Evolutionary conservation across 805 yeast species (phyloP).

Genomic region (Barnettozyma sp.): DNA sequence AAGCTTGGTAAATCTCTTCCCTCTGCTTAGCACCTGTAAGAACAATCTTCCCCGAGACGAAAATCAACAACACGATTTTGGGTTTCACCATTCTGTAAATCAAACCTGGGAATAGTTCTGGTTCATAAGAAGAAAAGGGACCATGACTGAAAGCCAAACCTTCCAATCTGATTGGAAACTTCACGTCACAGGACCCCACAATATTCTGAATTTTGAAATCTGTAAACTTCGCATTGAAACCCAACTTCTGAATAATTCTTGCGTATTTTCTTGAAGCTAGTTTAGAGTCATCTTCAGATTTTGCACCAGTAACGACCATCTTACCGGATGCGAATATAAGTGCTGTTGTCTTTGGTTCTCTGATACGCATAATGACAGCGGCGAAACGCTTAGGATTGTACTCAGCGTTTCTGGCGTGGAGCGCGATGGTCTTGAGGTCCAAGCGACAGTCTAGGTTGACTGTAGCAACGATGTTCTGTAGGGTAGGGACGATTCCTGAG

Average conservation of each 20-base stretch:
- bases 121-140: slow-evolving; percentile 96
- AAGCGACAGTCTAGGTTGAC: slow-evolving; percentile 94
- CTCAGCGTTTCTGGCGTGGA: slow-evolving; percentile 98
- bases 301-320: slow-evolving; percentile 99
- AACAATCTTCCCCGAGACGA: slow-evolving; percentile 96
- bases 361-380: slow-evolving; percentile 97
- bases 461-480: slow-evolving; percentile 93
- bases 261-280: slow-evolving; percentile 97
- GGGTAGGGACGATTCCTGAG: slow-evolving; percentile 93
- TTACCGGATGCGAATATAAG: slow-evolving; percentile 97
- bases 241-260: slow-evolving; percentile 94
- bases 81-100: slow-evolving; percentile 99
- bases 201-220: slow-evolving; percentile 97
- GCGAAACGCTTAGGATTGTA: slow-evolving; percentile 98
- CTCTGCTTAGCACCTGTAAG: slow-evolving; percentile 98
- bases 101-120: slow-evolving; percentile 95
- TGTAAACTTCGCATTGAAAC: slow-evolving; percentile 95
- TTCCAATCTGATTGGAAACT: slow-evolving; percentile 94
- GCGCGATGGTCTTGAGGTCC: slow-evolving; percentile 93
- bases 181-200: slow-evolving; percentile 97
- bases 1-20: slow-evolving; percentile 96
- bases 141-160: slow-evolving; percentile 98
- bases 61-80: slow-evolving; percentile 89
- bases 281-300: slow-evolving; percentile 97
- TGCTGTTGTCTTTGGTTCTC: slow-evolving; percentile 98